Conservation (phyloP, 306 rosid genomes). For the Aeschynomene evenia region DNA sequence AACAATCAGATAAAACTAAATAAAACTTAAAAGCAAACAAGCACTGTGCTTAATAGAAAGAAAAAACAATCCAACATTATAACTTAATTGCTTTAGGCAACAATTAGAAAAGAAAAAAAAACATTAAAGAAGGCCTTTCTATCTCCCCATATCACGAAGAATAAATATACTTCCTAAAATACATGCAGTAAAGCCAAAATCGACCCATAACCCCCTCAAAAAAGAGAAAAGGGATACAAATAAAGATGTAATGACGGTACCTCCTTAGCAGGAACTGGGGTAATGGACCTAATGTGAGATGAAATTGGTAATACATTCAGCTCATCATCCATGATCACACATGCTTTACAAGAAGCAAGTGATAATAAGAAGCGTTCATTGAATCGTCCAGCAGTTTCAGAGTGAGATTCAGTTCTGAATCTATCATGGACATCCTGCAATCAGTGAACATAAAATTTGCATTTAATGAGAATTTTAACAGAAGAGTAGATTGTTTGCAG, state of each 20-base stretch:
- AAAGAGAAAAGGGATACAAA: background rate
- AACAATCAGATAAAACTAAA: slow-evolving; percentile 22
- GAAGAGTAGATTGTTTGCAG: background rate
- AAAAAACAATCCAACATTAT: slow-evolving; percentile 8
- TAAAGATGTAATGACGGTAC: slow-evolving; percentile 40
- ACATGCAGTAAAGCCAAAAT: slow-evolving; percentile 9
- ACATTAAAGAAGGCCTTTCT: background rate
- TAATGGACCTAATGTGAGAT: slow-evolving; percentile 79
- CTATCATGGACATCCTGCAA: slow-evolving; percentile 94
- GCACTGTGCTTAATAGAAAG: slow-evolving; percentile 16
- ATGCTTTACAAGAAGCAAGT: slow-evolving; percentile 83
- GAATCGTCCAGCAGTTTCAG: slow-evolving; percentile 76
- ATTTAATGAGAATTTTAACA: slow-evolving; percentile 13
- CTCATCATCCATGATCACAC: slow-evolving; percentile 92
- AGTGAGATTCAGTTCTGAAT: slow-evolving; percentile 93
- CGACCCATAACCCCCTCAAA: background rate
- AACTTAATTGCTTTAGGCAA: too few species aligned
- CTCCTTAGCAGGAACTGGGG: slow-evolving; percentile 68
- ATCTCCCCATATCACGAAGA: background rate
- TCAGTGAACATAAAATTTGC: slow-evolving; percentile 19
- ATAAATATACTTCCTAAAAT: background rate
- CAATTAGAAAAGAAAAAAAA: too few species aligned
- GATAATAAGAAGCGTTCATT: slow-evolving; percentile 95
- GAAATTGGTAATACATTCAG: slow-evolving; percentile 85
- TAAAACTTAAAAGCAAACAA: slow-evolving; percentile 16